Evolutionary conservation across 2,329 filamentous ascomycete genomes (phyloP).

Genomic region (Phialemonium atrogriseum): DNA sequence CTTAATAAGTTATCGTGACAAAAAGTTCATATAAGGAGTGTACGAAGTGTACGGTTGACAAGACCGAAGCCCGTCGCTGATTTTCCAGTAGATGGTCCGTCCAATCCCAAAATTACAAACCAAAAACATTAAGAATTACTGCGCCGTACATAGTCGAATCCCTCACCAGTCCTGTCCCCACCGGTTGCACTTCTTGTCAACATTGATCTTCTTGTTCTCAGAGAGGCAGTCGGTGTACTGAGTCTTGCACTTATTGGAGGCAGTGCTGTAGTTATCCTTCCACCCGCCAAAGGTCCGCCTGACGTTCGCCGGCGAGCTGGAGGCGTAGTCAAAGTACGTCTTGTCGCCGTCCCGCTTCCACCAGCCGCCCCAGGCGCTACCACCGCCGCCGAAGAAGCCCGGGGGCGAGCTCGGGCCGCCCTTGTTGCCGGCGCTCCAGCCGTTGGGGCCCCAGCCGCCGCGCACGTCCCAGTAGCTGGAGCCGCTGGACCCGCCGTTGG

Average conservation of each 20-base stretch:
- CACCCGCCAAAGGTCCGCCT: slow-evolving; percentile 15
- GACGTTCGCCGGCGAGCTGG: slow-evolving; percentile 4
- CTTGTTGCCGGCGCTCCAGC: slow-evolving; percentile 19
- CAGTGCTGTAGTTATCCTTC: slow-evolving; percentile 17
- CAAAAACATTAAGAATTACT: too few species aligned
- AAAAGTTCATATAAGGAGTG: too few species aligned
- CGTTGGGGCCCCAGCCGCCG: slow-evolving; percentile 6
- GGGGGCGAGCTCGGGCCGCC: slow-evolving; percentile 15
- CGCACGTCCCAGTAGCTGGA: slow-evolving; percentile 3
- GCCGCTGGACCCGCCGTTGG: slow-evolving; percentile 11
- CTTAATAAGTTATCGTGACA: too few species aligned
- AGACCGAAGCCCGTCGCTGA: too few species aligned
- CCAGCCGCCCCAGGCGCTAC: slow-evolving; percentile 2
- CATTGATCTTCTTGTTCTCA: slow-evolving; percentile 30
- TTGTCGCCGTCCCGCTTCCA: slow-evolving; percentile 15
- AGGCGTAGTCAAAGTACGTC: slow-evolving; percentile 8
- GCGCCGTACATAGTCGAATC: background rate
- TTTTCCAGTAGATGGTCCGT: too few species aligned
- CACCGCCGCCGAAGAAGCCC: background rate
- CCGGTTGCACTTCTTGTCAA: slow-evolving; percentile 28
- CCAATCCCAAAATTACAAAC: too few species aligned
- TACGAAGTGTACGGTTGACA: too few species aligned
- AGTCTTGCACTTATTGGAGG: slow-evolving; percentile 33
- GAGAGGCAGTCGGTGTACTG: slow-evolving; percentile 41
- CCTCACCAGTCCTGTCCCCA: slow-evolving; percentile 19